Evolutionary conservation across 202 grass and related monocot species (phyloP).

Genomic region (Schoenoplectus tabernaemontani): DNA sequence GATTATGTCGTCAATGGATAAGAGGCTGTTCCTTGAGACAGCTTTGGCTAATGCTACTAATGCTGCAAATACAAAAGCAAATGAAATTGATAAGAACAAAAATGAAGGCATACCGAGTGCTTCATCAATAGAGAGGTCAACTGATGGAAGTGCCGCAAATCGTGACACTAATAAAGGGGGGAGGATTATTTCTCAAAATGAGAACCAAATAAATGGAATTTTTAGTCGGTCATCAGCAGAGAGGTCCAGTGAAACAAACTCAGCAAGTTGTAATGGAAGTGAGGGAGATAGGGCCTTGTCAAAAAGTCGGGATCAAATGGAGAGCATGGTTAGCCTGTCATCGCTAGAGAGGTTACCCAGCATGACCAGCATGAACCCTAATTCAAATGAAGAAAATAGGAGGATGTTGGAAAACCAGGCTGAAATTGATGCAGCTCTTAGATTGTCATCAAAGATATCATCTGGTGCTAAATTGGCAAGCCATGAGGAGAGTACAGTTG

Average conservation of each 20-base stretch:
- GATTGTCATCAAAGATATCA: not conserved
- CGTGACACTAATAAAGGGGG: not conserved
- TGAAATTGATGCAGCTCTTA: not conserved
- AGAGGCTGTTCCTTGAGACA: not conserved
- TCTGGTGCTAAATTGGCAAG: not conserved
- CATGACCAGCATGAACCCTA: not conserved
- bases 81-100: not conserved
- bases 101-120: not conserved
- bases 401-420: not conserved
- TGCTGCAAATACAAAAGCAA: slow-evolving; percentile 8
- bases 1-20: not conserved
- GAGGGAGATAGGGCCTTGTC: not conserved
- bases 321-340: not conserved
- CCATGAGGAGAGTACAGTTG: not conserved
- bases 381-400: not conserved
- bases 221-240: not conserved
- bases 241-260: not conserved
- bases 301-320: not conserved
- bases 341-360: not conserved
- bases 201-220: not conserved
- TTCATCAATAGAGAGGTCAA: not conserved
- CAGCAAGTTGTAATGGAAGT: not conserved
- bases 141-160: not conserved
- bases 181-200: not conserved
- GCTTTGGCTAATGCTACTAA: not conserved